A percentile compares a stretch with the other conserved stretches of the same genome.
These are phyloP conservation scores for Cicer judaicum DNA, from an alignment of 306 rosid species.

Conservation along the genomic window DNA sequence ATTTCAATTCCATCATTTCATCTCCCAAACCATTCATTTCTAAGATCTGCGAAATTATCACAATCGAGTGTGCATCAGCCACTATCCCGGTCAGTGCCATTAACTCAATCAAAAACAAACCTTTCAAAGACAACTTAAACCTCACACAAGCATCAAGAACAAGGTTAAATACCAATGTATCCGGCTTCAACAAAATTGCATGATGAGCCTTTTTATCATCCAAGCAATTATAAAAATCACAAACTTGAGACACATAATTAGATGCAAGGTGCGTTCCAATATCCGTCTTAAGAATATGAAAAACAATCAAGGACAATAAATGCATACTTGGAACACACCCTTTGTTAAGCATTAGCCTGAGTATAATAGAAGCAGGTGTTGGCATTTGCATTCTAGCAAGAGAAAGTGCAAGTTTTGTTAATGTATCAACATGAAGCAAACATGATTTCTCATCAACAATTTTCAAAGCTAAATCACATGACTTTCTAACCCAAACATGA, in stretches of 20 bases:
- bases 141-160: slow-evolving; percentile 83
- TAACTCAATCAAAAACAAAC: slow-evolving; percentile 60
- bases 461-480: slow-evolving; percentile 65
- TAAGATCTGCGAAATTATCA: slow-evolving; percentile 63
- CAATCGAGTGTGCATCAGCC: slow-evolving; percentile 68
- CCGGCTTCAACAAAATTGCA: slow-evolving; percentile 54
- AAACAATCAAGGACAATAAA: slow-evolving; percentile 58
- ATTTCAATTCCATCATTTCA: slow-evolving; percentile 68
- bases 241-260: slow-evolving; percentile 66
- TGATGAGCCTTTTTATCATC: slow-evolving; percentile 45
- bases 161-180: slow-evolving; percentile 72
- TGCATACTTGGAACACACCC: slow-evolving; percentile 59
- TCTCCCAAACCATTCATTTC: slow-evolving; percentile 83
- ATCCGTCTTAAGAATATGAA: slow-evolving; percentile 75
- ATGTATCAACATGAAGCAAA: slow-evolving; percentile 60
- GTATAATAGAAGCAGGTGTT: slow-evolving; percentile 54
- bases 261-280: slow-evolving; percentile 69
- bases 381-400: slow-evolving; percentile 75
- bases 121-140: slow-evolving; percentile 70
- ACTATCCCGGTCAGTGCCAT: slow-evolving; percentile 60
- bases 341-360: slow-evolving; percentile 64
- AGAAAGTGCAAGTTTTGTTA: slow-evolving; percentile 67
- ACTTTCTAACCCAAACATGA: slow-evolving; percentile 58
- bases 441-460: slow-evolving; percentile 55
- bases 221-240: slow-evolving; percentile 53